These are phyloP conservation scores for Triticum urartu DNA, from an alignment of 176 grass and related monocot genomes.

Conservation along the genomic window DNA sequence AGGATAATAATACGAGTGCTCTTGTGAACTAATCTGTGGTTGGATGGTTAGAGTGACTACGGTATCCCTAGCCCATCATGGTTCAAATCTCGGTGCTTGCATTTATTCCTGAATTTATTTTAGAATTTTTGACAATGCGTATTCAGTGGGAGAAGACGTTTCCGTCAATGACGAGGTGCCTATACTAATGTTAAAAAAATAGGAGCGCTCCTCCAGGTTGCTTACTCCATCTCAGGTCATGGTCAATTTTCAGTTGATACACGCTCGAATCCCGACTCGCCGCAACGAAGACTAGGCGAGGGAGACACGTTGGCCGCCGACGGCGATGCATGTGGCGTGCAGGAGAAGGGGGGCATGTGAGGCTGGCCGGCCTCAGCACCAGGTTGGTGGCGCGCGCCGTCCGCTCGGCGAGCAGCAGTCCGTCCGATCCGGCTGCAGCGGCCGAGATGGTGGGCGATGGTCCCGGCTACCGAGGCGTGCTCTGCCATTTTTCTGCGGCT, in stretches of 20 bases:
- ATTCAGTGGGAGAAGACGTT: no score
- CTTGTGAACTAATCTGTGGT: no score
- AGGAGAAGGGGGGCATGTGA: neutral
- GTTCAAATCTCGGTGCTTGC: no score
- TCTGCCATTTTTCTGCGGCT: neutral
- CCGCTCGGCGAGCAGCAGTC: neutral
- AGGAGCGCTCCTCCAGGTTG: neutral
- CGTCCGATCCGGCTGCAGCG: no score
- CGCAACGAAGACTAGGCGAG: neutral
- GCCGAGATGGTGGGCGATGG: neutral
- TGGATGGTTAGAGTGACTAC: no score
- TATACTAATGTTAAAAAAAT: no score
- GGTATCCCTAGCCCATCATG: no score
- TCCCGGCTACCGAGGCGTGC: neutral
- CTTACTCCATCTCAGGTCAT: neutral
- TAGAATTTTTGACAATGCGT: no score
- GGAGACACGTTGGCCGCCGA: neutral
- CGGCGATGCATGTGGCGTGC: neutral
- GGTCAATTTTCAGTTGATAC: neutral
- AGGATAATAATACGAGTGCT: no score
- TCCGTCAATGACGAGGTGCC: no score
- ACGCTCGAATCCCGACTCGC: neutral
- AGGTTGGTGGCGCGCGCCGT: constrained; percentile 12
- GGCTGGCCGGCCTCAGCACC: neutral
- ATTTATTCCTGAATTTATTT: no score